These are phyloP conservation scores for Ascochyta clinopodiicola DNA, from an alignment of 2,329 filamentous ascomycete species.

Conservation along the genomic window DNA sequence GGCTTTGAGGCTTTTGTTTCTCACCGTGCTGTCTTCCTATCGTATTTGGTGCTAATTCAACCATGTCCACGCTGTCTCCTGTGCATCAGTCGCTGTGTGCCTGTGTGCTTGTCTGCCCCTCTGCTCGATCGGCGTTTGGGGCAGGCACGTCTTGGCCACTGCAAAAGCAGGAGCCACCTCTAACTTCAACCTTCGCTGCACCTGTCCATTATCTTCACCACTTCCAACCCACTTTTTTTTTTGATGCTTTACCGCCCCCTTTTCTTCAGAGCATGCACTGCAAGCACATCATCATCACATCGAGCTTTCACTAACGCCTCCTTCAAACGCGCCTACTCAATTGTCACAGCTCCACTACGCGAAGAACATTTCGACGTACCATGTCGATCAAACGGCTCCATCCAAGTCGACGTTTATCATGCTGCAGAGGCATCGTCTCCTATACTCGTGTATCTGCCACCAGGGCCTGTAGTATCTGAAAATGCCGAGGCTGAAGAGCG, in stretches of 20 bases:
- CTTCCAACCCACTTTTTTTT: neutral
- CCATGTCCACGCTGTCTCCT: neutral
- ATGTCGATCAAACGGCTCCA: slow-evolving; percentile 52
- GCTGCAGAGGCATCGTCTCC: slow-evolving; percentile 37
- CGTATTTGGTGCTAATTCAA: too few species aligned
- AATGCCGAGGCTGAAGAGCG: slow-evolving; percentile 35
- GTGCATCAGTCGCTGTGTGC: neutral
- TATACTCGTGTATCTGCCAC: slow-evolving; percentile 53
- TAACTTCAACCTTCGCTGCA: neutral
- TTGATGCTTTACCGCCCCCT: slow-evolving; percentile 6
- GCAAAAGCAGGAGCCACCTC: slow-evolving; percentile 5
- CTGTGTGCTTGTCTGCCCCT: neutral
- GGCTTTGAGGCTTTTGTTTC: neutral
- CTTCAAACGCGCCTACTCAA: slow-evolving; percentile 27
- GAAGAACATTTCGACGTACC: slow-evolving; percentile 44
- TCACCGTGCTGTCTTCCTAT: too few species aligned
- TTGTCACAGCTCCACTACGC: slow-evolving; percentile 27
- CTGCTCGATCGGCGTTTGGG: neutral
- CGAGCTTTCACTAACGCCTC: neutral
- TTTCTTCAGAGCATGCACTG: neutral
- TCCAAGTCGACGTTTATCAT: slow-evolving; percentile 50
- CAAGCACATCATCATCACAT: neutral
- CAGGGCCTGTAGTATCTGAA: slow-evolving; percentile 47
- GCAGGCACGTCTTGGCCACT: neutral
- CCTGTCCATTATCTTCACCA: slow-evolving; percentile 4